Percentiles rank a stretch among this genome's conserved stretches.
phyloP scores from a whole-genome alignment of 2,329 filamentous ascomycete genomes.

The Colletotrichum phormii region DNA sequence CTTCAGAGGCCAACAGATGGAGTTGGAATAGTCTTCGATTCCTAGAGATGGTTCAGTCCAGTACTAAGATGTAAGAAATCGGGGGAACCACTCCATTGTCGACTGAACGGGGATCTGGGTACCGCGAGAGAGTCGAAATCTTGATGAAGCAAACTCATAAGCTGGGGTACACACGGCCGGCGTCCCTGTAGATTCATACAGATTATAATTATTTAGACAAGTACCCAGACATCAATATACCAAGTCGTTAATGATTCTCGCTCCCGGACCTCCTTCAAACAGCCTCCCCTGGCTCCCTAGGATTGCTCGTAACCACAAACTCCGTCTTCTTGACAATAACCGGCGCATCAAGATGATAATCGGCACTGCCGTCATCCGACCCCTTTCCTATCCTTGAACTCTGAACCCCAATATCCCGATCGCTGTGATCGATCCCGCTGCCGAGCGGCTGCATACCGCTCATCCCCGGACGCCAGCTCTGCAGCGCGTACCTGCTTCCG shows the following conservation, averaged over 20 bases:
- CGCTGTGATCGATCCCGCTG: slow-evolving; percentile 29
- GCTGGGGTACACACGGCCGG: neutral
- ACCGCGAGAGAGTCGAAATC: neutral
- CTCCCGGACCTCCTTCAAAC: neutral
- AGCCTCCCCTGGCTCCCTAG: slow-evolving; percentile 11
- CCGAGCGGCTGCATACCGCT: slow-evolving; percentile 40
- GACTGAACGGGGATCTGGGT: fast-evolving
- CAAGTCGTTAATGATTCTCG: neutral
- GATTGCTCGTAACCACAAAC: slow-evolving; percentile 32
- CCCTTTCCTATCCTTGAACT: slow-evolving; percentile 15
- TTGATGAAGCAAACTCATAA: neutral
- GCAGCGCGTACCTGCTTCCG: slow-evolving; percentile 42
- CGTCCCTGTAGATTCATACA: neutral
- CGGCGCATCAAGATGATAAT: slow-evolving; percentile 12
- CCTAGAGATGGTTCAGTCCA: neutral
- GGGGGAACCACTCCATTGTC: neutral
- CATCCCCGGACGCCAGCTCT: slow-evolving; percentile 41
- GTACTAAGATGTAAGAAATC: too few species aligned
- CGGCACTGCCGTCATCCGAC: slow-evolving; percentile 27
- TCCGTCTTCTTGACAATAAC: slow-evolving; percentile 34
- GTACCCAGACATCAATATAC: too few species aligned
- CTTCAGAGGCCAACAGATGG: too few species aligned
- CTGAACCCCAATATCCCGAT: slow-evolving; percentile 1
- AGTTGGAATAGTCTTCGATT: too few species aligned
- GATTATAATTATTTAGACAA: neutral